phyloP scores from a whole-genome alignment of 352 stramenopile genomes.

The Achlya hypogyna region DNA sequence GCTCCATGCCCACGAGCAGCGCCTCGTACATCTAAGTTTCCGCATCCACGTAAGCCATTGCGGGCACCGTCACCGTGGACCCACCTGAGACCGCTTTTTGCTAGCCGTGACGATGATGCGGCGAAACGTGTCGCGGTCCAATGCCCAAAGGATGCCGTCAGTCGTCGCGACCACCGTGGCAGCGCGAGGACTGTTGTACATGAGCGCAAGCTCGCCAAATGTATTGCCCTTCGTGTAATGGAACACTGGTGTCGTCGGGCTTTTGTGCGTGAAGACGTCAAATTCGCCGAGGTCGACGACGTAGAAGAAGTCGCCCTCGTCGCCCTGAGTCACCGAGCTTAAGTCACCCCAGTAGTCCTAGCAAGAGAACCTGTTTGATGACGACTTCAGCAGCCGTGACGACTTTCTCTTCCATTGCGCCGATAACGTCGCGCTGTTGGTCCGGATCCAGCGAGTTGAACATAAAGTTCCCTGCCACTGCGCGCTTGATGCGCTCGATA shows the following conservation, averaged over 20 bases:
- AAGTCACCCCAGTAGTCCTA: background rate
- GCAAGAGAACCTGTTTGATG: slow-evolving; percentile 15
- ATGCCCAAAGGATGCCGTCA: slow-evolving; percentile 69
- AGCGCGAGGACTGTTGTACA: slow-evolving; percentile 76
- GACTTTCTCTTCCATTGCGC: slow-evolving; percentile 13
- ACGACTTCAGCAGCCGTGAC: background rate
- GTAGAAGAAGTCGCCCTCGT: slow-evolving; percentile 37
- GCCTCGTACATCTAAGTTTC: slow-evolving; percentile 9
- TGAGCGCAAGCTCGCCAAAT: slow-evolving; percentile 80
- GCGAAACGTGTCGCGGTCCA: slow-evolving; percentile 91
- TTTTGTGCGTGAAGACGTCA: slow-evolving; percentile 28
- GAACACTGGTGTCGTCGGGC: slow-evolving; percentile 1
- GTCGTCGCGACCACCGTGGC: slow-evolving; percentile 63
- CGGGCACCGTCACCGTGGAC: too few relatives aligned
- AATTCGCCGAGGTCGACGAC: slow-evolving; percentile 51
- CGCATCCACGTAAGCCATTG: too few relatives aligned
- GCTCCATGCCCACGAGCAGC: slow-evolving; percentile 7
- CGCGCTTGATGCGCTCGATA: slow-evolving; percentile 35
- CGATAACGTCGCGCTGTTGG: slow-evolving; percentile 10
- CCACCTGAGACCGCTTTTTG: slow-evolving; percentile 10
- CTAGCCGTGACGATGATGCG: slow-evolving; percentile 17
- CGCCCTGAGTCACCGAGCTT: background rate
- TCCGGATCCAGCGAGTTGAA: slow-evolving; percentile 10
- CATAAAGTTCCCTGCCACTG: slow-evolving; percentile 31
- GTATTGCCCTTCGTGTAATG: slow-evolving; percentile 24